These are phyloP conservation scores for Penicillium sumatraense DNA, from an alignment of 2,329 filamentous ascomycete species.

Conservation along the genomic window DNA sequence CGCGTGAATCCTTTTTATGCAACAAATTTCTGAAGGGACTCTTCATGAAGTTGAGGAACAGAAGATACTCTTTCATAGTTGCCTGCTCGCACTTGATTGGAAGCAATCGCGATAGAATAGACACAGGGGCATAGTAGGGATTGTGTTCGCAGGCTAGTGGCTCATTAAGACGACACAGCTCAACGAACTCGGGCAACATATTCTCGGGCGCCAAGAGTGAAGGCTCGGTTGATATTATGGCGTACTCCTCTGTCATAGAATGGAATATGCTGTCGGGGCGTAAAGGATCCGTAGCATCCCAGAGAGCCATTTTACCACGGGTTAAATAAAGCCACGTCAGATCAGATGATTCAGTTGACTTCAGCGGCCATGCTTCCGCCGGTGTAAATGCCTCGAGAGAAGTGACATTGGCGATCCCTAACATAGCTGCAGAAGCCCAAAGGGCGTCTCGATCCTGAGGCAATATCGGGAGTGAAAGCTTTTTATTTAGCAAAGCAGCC, in stretches of 20 bases:
- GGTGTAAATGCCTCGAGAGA: constrained; percentile 31
- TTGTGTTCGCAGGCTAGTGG: background rate
- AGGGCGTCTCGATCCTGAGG: constrained; percentile 22
- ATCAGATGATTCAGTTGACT: constrained; percentile 46
- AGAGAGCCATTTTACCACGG: constrained; percentile 60
- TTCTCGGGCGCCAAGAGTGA: constrained; percentile 1
- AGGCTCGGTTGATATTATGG: background rate
- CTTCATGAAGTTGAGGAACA: constrained; percentile 14
- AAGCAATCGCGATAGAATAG: constrained; percentile 8
- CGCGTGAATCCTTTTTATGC: constrained; percentile 56
- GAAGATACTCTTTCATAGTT: constrained; percentile 8
- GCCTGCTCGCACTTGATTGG: background rate
- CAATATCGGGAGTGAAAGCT: constrained; percentile 14
- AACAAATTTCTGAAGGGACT: constrained; percentile 50
- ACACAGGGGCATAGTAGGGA: constrained; percentile 19
- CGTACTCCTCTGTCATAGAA: constrained; percentile 30
- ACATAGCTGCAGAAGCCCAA: constrained; percentile 22
- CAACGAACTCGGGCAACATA: constrained; percentile 12
- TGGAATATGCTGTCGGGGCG: constrained; percentile 53
- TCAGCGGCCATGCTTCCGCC: constrained; percentile 61
- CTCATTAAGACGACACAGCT: constrained; percentile 8
- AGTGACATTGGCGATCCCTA: constrained; percentile 18
- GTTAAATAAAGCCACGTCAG: constrained; percentile 63
- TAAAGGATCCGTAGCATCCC: constrained; percentile 53
- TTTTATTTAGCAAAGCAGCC: constrained; percentile 14